A percentile compares a stretch with the other conserved stretches of the same genome.
Evolutionary conservation across 345 rosid genomes (phyloP).

Genomic region (Excoecaria cochinchinensis): DNA sequence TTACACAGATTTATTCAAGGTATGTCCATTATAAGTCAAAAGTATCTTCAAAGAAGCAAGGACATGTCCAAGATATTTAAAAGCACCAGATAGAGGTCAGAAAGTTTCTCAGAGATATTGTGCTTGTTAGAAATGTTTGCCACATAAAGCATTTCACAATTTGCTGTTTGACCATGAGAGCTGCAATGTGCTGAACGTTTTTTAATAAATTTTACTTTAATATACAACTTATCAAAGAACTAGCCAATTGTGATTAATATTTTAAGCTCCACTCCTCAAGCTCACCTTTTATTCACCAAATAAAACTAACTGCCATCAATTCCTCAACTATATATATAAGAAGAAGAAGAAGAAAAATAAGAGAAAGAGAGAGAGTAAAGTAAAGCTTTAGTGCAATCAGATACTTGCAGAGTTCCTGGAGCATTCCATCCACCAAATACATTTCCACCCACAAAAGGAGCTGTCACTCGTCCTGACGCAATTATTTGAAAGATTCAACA

Average conservation of each 20-base stretch:
- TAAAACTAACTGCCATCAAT: background rate
- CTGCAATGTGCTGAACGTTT: background rate
- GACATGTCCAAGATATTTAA: background rate
- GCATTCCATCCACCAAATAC: background rate
- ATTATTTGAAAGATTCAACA: background rate
- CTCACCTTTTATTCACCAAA: background rate
- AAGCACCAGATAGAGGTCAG: background rate
- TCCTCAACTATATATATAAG: background rate
- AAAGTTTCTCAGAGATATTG: background rate
- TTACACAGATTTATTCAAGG: background rate
- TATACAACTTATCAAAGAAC: background rate
- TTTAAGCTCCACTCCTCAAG: background rate
- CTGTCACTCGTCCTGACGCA: background rate
- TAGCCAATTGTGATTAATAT: background rate
- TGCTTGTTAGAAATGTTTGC: background rate
- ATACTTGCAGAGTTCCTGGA: background rate
- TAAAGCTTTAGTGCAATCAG: background rate
- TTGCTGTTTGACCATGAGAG: background rate
- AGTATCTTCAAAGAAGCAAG: background rate
- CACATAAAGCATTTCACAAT: background rate
- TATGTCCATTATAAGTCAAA: background rate
- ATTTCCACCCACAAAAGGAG: background rate
- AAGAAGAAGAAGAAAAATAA: background rate
- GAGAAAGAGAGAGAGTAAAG: too few relatives aligned
- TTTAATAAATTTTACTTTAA: background rate